phyloP scores from a whole-genome alignment of 306 rosid genomes.

The Cucurbita moschata region DNA sequence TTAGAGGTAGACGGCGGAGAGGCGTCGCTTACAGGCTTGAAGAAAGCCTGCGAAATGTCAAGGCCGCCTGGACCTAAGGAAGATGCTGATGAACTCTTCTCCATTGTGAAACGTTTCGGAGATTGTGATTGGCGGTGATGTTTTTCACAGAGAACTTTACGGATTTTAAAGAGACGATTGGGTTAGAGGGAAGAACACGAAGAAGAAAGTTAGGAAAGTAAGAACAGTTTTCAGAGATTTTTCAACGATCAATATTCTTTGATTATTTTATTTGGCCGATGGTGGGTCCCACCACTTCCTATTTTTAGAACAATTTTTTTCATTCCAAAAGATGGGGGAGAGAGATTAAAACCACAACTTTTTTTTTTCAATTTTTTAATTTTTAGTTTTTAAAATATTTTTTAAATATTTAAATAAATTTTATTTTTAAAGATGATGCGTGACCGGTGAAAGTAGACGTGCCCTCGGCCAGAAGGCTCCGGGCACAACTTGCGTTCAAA shows the following conservation, averaged over 20 bases:
- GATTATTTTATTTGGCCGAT: background rate
- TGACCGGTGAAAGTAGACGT: too few relatives aligned
- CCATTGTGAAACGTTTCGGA: constrained; percentile 20
- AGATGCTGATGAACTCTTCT: constrained; percentile 37
- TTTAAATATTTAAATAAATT: too few relatives aligned
- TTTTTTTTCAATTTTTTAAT: too few relatives aligned
- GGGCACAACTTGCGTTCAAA: too few relatives aligned
- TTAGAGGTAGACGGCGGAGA: constrained; percentile 45
- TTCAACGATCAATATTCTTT: constrained; percentile 9
- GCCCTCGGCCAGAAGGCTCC: too few relatives aligned
- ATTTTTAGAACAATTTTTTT: background rate
- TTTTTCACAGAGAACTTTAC: background rate
- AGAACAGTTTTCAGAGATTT: background rate
- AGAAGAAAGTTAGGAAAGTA: background rate
- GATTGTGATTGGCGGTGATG: background rate
- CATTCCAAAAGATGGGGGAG: too few relatives aligned
- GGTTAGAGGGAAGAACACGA: background rate
- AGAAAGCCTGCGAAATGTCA: constrained; percentile 52
- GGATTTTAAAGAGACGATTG: background rate
- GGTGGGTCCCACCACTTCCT: background rate
- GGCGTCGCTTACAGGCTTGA: constrained; percentile 39
- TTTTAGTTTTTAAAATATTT: too few relatives aligned
- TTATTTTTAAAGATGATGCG: too few relatives aligned
- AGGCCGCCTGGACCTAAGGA: constrained; percentile 66
- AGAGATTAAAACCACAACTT: too few relatives aligned